Evolutionary conservation across 2,329 filamentous ascomycete genomes (phyloP), one percentile per base, ranked within the genome.

Genomic region (Beauveria sp.): DNA sequence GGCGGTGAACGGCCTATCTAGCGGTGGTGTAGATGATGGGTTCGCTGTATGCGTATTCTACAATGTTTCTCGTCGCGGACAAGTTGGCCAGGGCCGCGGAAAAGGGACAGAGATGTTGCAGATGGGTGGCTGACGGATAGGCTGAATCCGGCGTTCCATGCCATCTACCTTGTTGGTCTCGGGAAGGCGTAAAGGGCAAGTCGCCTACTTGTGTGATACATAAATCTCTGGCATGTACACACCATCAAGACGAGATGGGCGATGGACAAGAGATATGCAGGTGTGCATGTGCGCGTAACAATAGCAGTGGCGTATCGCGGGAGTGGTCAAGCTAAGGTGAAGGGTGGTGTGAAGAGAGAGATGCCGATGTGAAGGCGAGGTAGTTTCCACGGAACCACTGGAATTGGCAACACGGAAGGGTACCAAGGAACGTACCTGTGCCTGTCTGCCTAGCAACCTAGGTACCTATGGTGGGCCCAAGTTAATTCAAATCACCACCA

Each of bases 111-210:
- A 22, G 1, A 49, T 24, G 9, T 16, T 16, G 10, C 34, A 16
- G 34, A 16, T 38, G 34, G 12, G 34, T 38, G 34, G 34, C 34
- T 38, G 34, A 38, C 34, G 34, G 14, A 38, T 28, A 45, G n/a
- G 42, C 24, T 45, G 24, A 40, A 16, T 55, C 34, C 52, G 22
- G 24, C 14, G 3, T 16, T 45, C 12, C 42, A 28, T 30, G 12
- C 5, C 57, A 59, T 46, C 47, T 4, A 60, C 57, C 57, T 60
- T 60, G 57, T 60, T 60, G 57, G 57, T 53, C 57, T 40, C 40
- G 22, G 30, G 22, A 8, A 12, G 38, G 22, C 10, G 22, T 18
- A 43, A 43, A 43, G 18, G 42, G 42, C 34, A 16, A 43, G 46
- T 49, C 20, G n/a, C 7, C 16, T 9, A 20, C 24, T 5, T 30